phyloP scores from a whole-genome alignment of 306 rosid species.

The Abrus precatorius region DNA sequence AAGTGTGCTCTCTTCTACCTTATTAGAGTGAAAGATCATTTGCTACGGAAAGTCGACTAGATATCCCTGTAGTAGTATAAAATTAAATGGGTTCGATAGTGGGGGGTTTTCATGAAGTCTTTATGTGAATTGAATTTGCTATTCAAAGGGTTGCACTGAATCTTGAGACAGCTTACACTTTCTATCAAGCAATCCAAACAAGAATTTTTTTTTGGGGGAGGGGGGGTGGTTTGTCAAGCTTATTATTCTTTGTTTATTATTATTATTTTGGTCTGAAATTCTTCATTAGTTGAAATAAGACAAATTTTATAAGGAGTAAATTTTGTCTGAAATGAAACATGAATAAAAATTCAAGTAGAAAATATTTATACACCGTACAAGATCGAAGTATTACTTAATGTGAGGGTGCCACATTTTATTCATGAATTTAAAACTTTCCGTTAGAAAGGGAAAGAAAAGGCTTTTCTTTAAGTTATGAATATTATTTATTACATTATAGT shows the following conservation, averaged over 20 bases:
- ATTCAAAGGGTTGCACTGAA: not conserved
- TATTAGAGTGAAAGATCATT: not conserved
- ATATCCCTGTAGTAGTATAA: not conserved
- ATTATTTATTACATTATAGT: not conserved
- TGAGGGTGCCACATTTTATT: not conserved
- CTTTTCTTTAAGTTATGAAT: not conserved
- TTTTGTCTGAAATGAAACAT: not conserved
- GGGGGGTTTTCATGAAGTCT: not conserved
- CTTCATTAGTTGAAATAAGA: not conserved
- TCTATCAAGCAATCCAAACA: not conserved
- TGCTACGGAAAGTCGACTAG: not conserved
- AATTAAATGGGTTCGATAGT: not conserved
- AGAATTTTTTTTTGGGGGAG: slow-evolving; percentile 7
- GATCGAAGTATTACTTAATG: not conserved
- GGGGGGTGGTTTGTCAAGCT: not conserved
- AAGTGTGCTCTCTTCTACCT: not conserved
- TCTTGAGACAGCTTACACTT: not conserved
- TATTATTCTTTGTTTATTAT: too few species aligned
- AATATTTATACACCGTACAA: not conserved
- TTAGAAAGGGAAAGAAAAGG: not conserved
- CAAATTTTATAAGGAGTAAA: not conserved
- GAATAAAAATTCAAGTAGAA: not conserved
- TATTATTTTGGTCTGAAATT: too few species aligned
- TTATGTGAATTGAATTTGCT: not conserved
- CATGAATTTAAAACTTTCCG: not conserved